phyloP scores from a whole-genome alignment of 129 eudicot genomes.

The carrot (Daucus carota) region DNA sequence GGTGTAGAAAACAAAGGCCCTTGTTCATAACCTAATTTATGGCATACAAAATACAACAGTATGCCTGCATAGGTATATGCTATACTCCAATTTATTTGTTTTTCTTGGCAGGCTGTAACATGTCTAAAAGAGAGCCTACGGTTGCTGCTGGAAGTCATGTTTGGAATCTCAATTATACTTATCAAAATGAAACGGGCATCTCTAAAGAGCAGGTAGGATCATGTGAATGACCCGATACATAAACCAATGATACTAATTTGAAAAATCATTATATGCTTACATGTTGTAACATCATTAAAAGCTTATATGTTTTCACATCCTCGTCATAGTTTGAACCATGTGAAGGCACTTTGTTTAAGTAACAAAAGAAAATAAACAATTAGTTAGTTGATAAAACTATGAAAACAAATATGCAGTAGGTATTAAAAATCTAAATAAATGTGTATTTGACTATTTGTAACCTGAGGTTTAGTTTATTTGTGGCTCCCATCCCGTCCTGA shows the following conservation, averaged over 20 bases:
- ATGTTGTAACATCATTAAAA: not conserved
- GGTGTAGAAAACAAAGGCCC: not conserved
- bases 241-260: not conserved
- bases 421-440: no score
- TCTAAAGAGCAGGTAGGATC: constrained; percentile 41
- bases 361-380: no score
- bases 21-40: not conserved
- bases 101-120: constrained; percentile 42
- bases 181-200: constrained; percentile 34
- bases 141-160: constrained; percentile 42
- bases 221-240: not conserved
- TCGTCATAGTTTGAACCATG: not conserved
- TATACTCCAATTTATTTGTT: no score
- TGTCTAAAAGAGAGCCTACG: constrained; percentile 44
- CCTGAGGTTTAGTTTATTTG: no score
- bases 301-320: not conserved
- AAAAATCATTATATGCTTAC: not conserved
- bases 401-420: no score
- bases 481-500: no score
- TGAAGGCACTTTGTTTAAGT: not conserved
- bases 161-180: constrained; percentile 39
- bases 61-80: not conserved
- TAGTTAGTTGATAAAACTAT: no score
- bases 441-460: no score
- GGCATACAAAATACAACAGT: not conserved